A percentile compares a stretch with the other conserved stretches of the same genome.
Conservation (phyloP, 805 yeast genomes). For the Candida caryicola region DNA sequence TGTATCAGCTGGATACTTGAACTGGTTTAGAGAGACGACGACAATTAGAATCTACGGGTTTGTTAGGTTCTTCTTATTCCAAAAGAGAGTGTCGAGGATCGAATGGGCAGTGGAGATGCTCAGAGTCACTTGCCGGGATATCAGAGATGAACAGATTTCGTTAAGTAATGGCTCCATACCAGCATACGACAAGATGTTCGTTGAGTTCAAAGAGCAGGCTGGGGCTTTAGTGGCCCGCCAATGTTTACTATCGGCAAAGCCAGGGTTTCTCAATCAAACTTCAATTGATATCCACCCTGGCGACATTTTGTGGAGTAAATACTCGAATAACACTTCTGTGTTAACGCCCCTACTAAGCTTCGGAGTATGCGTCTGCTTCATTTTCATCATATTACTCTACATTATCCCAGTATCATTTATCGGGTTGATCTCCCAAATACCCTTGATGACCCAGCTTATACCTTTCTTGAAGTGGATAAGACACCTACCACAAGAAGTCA, state of each 20-base stretch:
- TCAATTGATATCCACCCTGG: slow-evolving; percentile 57
- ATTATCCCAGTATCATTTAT: slow-evolving; percentile 81
- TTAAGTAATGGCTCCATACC: slow-evolving; percentile 17
- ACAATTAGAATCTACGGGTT: slow-evolving; percentile 28
- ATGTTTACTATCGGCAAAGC: slow-evolving; percentile 43
- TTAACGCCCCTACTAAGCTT: slow-evolving; percentile 37
- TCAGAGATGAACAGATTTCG: slow-evolving; percentile 19
- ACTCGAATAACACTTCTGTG: slow-evolving; percentile 39
- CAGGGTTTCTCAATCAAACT: slow-evolving; percentile 43
- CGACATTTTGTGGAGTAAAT: slow-evolving; percentile 72
- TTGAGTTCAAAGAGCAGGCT: slow-evolving; percentile 55
- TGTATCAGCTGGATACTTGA: slow-evolving; percentile 16
- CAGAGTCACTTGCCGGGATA: slow-evolving; percentile 9
- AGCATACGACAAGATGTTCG: slow-evolving; percentile 48
- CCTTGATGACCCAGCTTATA: slow-evolving; percentile 56
- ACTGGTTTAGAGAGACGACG: slow-evolving; percentile 18
- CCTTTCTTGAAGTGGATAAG: slow-evolving; percentile 61
- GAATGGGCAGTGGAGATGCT: slow-evolving; percentile 29
- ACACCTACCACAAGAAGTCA: slow-evolving; percentile 49
- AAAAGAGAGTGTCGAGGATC: slow-evolving; percentile 18
- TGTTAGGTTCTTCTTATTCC: slow-evolving; percentile 21
- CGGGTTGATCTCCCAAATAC: slow-evolving; percentile 72
- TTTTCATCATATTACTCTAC: slow-evolving; percentile 57
- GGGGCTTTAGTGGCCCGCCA: slow-evolving; percentile 68
- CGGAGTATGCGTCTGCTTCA: slow-evolving; percentile 44